A percentile compares a stretch with the other conserved stretches of the same genome.
Evolutionary conservation across 1,284 basidiomycete species (phyloP).

Genomic region (Ustilago xerochloae): DNA sequence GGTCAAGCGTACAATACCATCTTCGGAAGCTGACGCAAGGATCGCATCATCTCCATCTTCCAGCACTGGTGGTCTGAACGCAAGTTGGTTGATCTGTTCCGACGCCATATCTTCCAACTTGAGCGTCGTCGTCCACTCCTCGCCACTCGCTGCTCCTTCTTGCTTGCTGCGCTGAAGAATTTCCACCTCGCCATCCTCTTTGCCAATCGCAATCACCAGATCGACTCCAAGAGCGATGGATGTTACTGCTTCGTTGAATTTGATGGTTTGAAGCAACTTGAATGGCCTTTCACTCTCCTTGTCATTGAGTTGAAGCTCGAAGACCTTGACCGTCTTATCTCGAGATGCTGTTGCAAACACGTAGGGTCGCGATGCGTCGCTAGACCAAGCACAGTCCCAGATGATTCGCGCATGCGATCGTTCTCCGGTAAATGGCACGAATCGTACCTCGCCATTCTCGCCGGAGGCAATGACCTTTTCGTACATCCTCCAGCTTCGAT

Average conservation of each 20-base stretch:
- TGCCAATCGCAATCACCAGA: constrained; percentile 81
- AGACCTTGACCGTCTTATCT: constrained; percentile 83
- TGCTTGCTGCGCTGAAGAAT: constrained; percentile 68
- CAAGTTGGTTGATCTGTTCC: constrained; percentile 58
- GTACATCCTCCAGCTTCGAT: constrained; percentile 92
- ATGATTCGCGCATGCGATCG: constrained; percentile 92
- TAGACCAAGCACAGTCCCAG: constrained; percentile 90
- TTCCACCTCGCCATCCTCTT: constrained; percentile 91
- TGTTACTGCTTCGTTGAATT: constrained; percentile 48
- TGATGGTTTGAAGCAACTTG: constrained; percentile 31
- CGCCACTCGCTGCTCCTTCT: neutral
- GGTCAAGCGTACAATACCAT: constrained; percentile 51
- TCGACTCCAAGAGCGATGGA: constrained; percentile 45
- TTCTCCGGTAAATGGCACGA: constrained; percentile 68
- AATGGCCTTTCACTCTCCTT: constrained; percentile 28
- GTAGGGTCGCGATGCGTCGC: constrained; percentile 67
- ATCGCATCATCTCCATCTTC: constrained; percentile 44
- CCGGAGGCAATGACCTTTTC: constrained; percentile 57
- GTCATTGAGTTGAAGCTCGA: constrained; percentile 21
- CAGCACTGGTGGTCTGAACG: constrained; percentile 51
- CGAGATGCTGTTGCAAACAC: constrained; percentile 92
- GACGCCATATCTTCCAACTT: constrained; percentile 48
- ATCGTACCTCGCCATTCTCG: constrained; percentile 10
- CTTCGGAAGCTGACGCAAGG: constrained; percentile 54
- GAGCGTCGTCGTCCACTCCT: constrained; percentile 26